Conservation (phyloP, 129 eudicot genomes). For the Daucus carota region DNA sequence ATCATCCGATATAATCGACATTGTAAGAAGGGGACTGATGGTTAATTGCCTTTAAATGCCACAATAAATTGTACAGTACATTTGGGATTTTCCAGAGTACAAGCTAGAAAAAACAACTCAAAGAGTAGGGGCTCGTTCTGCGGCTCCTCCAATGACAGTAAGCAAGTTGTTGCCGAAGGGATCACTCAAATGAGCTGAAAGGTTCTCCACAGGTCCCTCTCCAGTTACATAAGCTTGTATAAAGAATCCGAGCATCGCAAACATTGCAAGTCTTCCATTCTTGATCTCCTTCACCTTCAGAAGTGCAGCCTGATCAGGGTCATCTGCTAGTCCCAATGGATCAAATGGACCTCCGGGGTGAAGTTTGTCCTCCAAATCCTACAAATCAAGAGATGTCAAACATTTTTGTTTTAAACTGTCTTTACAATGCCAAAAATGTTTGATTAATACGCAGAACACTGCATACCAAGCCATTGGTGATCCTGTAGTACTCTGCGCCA, state of each 20-base stretch:
- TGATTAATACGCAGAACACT: neutral
- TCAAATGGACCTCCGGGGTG: constrained; percentile 99
- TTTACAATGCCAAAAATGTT: neutral
- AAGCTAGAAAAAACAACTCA: constrained; percentile 14
- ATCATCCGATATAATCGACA: neutral
- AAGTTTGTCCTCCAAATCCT: constrained; percentile 65
- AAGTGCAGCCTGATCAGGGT: constrained; percentile 92
- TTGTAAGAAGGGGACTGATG: neutral
- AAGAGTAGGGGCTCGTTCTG: constrained; percentile 76
- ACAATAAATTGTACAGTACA: constrained; percentile 13
- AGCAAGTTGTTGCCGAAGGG: constrained; percentile 95
- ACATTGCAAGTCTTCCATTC: constrained; percentile 95
- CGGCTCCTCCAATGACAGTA: constrained; percentile 71
- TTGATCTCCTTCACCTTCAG: constrained; percentile 97
- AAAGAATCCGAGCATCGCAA: constrained; percentile 86
- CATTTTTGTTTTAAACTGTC: neutral
- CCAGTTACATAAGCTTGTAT: constrained; percentile 91
- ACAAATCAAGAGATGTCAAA: neutral
- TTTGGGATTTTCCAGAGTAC: neutral
- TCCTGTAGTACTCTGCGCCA: constrained; percentile 97
- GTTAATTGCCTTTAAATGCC: neutral
- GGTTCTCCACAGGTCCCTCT: constrained; percentile 86
- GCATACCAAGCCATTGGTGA: constrained; percentile 85
- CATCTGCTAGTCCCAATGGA: constrained; percentile 44
- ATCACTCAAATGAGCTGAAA: constrained; percentile 76